phyloP scores from a whole-genome alignment of 108 stramenopile species.

The Skeletonema costatum region DNA sequence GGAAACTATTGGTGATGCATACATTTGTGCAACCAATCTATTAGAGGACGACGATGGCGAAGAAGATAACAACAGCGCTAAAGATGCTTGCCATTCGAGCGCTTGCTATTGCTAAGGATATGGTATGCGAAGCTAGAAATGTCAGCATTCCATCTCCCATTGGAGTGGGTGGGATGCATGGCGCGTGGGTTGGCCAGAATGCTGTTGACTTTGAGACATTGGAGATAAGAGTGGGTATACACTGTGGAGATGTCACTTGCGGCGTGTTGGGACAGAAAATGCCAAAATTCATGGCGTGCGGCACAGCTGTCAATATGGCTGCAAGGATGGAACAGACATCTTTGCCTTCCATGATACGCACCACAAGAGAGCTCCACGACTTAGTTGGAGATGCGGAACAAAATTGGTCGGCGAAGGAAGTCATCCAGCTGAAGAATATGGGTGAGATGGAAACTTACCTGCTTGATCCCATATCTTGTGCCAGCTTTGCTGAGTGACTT shows the following conservation, averaged over 20 bases:
- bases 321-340: slow-evolving; percentile 54
- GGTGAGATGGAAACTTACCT: slow-evolving; percentile 20
- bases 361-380: slow-evolving; percentile 34
- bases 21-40: slow-evolving; percentile 32
- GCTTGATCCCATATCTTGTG: slow-evolving; percentile 7
- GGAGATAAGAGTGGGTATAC: slow-evolving; percentile 49
- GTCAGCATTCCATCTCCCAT: slow-evolving; percentile 9
- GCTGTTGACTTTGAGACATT: slow-evolving; percentile 19
- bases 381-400: slow-evolving; percentile 26
- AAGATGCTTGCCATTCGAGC: slow-evolving; percentile 30
- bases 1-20: slow-evolving; percentile 50
- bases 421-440: slow-evolving; percentile 34
- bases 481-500: background rate
- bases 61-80: background rate
- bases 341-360: slow-evolving; percentile 31
- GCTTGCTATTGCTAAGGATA: slow-evolving; percentile 44
- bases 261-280: slow-evolving; percentile 44
- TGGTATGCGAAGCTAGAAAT: slow-evolving; percentile 21
- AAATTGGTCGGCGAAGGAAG: slow-evolving; percentile 24
- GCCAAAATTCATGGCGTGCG: slow-evolving; percentile 42
- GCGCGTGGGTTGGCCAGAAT: background rate
- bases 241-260: slow-evolving; percentile 44
- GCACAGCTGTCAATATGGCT: slow-evolving; percentile 42
- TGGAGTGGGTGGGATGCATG: background rate
- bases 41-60: slow-evolving; percentile 22